Percentiles rank a stretch among this genome's conserved stretches.
These are phyloP conservation scores for Yamadazyma mexicana DNA, from an alignment of 1,139 yeast genomes.

Conservation along the genomic window DNA sequence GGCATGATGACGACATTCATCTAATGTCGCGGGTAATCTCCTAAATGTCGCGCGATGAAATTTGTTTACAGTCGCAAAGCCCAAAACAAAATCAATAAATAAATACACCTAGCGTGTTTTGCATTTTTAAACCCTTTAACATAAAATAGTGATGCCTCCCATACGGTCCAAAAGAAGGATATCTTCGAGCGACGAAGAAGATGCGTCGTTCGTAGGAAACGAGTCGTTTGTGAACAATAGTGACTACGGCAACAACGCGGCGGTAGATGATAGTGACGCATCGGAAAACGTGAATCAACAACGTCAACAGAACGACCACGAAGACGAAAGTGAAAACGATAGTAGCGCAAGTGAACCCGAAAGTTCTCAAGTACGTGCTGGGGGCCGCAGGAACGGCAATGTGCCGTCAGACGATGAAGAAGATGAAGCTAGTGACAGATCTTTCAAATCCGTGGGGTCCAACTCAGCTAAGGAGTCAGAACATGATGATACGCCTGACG, in stretches of 20 bases:
- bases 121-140: neutral
- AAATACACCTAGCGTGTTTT: constrained; percentile 3
- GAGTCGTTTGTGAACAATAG: constrained; percentile 43
- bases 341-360: neutral
- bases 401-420: neutral
- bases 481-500: constrained; percentile 10
- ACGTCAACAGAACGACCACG: neutral
- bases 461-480: constrained; percentile 8
- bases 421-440: neutral
- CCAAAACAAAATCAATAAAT: neutral
- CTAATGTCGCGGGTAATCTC: too few relatives aligned
- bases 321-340: neutral
- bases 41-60: neutral
- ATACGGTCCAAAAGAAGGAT: constrained; percentile 15
- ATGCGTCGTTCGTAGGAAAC: constrained; percentile 9
- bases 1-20: too few relatives aligned
- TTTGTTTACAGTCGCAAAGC: neutral
- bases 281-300: constrained; percentile 1
- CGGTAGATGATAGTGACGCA: neutral
- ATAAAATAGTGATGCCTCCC: constrained; percentile 5
- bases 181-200: constrained; percentile 15
- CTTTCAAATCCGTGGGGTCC: constrained; percentile 1
- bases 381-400: neutral
- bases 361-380: neutral
- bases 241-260: constrained; percentile 18